These are phyloP conservation scores for Diplogelasinospora grovesii DNA, from an alignment of 495 filamentous ascomycete species.

Conservation along the genomic window DNA sequence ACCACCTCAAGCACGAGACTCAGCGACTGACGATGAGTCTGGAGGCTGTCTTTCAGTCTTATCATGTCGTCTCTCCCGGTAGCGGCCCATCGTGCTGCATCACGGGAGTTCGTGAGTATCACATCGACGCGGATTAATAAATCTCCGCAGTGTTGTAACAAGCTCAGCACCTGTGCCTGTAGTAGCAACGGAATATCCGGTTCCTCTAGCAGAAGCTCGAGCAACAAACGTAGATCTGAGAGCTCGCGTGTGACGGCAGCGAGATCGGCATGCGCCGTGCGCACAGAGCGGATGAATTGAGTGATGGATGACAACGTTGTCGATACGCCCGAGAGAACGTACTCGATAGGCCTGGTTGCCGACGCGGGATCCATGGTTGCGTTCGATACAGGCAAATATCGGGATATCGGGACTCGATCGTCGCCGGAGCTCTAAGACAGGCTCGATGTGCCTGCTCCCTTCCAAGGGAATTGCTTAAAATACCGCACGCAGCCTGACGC, in stretches of 20 bases:
- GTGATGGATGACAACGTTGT: constrained; percentile 22
- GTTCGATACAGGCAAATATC: too few species aligned
- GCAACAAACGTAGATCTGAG: constrained; percentile 23
- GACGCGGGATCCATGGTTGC: neutral
- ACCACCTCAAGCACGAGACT: constrained; percentile 18
- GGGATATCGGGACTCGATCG: too few species aligned
- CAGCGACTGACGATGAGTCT: constrained; percentile 14
- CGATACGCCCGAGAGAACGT: constrained; percentile 18
- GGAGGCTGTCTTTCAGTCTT: constrained; percentile 8
- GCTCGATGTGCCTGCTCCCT: too few species aligned
- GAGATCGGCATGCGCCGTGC: constrained; percentile 21
- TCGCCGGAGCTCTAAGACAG: too few species aligned
- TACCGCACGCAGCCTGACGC: too few species aligned
- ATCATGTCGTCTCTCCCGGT: constrained; percentile 9
- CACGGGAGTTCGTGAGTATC: constrained; percentile 11
- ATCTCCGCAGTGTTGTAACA: constrained; percentile 18
- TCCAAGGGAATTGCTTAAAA: too few species aligned
- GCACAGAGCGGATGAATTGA: constrained; percentile 23
- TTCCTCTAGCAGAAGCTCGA: constrained; percentile 23
- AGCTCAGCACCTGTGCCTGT: constrained; percentile 12
- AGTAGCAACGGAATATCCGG: constrained; percentile 13
- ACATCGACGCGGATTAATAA: constrained; percentile 13
- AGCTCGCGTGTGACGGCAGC: constrained; percentile 23
- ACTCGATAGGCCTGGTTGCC: constrained; percentile 13
- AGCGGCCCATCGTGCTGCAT: constrained; percentile 14